These are phyloP conservation scores for Penicillium sp. DNA, from an alignment of 2,329 filamentous ascomycete species.

Conservation along the genomic window DNA sequence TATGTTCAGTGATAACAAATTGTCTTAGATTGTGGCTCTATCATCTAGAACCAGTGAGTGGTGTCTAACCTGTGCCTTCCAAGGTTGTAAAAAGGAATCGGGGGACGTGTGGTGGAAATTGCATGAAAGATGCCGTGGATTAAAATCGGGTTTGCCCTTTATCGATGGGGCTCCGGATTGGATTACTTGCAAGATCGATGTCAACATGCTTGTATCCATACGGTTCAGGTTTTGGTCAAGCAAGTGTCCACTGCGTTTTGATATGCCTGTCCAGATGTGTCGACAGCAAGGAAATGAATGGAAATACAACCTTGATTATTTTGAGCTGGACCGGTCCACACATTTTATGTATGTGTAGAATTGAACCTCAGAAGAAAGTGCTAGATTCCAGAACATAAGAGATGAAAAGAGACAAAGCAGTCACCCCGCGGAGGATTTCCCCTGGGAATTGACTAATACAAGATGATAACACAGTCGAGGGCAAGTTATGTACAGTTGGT, in stretches of 20 bases:
- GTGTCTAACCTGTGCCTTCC: too few relatives aligned
- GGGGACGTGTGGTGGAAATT: too few relatives aligned
- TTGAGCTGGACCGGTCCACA: background rate
- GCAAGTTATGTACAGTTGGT: slow-evolving; percentile 36
- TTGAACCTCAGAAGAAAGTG: slow-evolving; percentile 23
- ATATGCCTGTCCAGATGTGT: background rate
- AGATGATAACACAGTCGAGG: slow-evolving; percentile 28
- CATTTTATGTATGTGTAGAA: slow-evolving; percentile 12
- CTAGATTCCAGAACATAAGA: slow-evolving; percentile 30
- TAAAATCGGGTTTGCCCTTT: too few relatives aligned
- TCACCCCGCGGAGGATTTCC: slow-evolving; percentile 20
- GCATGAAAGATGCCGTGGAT: too few relatives aligned
- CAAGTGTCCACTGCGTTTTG: background rate
- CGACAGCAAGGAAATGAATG: background rate
- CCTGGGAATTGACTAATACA: slow-evolving; percentile 34
- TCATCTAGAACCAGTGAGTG: too few relatives aligned
- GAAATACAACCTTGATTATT: background rate
- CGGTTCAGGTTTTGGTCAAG: background rate
- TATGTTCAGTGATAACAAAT: too few relatives aligned
- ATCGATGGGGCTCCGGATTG: too few relatives aligned
- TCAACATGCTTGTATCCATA: too few relatives aligned
- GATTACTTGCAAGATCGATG: too few relatives aligned
- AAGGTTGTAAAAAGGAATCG: too few relatives aligned
- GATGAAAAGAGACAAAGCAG: slow-evolving; percentile 28
- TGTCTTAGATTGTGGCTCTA: too few relatives aligned